These are phyloP conservation scores for Lactarius akahatsu DNA, from an alignment of 768 basidiomycete genomes.

Conservation along the genomic window DNA sequence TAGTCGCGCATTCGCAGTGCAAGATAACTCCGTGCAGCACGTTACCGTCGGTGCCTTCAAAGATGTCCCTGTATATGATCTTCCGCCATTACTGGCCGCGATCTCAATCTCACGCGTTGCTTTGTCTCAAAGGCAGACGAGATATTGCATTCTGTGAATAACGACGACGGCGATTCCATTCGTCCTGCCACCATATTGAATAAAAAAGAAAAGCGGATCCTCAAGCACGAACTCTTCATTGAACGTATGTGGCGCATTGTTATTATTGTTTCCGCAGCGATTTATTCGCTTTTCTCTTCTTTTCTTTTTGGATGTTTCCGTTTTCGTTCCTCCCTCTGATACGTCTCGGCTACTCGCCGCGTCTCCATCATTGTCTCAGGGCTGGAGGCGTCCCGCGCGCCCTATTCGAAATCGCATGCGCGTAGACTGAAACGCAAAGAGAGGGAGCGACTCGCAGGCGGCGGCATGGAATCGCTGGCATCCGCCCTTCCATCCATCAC, in stretches of 20 bases:
- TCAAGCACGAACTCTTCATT: constrained; percentile 68
- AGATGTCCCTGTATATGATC: constrained; percentile 42
- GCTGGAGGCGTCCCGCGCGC: constrained; percentile 48
- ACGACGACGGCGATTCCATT: constrained; percentile 31
- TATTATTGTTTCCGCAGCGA: neutral
- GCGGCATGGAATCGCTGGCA: constrained; percentile 40
- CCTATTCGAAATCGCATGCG: constrained; percentile 71
- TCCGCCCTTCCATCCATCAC: constrained; percentile 53
- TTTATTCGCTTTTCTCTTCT: neutral
- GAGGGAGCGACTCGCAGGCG: constrained; percentile 42
- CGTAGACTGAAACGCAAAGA: constrained; percentile 70
- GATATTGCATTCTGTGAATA: constrained; percentile 42
- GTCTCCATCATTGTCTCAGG: constrained; percentile 36
- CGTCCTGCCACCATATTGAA: constrained; percentile 33
- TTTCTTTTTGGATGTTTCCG: neutral
- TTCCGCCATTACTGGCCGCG: neutral
- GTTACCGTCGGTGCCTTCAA: constrained; percentile 45
- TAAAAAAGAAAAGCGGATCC: constrained; percentile 67
- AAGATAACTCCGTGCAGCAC: constrained; percentile 49
- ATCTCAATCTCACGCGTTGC: constrained; percentile 20
- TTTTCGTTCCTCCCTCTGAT: neutral
- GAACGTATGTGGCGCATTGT: constrained; percentile 46
- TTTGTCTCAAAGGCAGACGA: constrained; percentile 42
- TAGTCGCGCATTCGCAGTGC: constrained; percentile 51
- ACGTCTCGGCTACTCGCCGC: constrained; percentile 7